Conservation (phyloP, 164 flowering plant genomes). For the Aristolochia contorta region DNA sequence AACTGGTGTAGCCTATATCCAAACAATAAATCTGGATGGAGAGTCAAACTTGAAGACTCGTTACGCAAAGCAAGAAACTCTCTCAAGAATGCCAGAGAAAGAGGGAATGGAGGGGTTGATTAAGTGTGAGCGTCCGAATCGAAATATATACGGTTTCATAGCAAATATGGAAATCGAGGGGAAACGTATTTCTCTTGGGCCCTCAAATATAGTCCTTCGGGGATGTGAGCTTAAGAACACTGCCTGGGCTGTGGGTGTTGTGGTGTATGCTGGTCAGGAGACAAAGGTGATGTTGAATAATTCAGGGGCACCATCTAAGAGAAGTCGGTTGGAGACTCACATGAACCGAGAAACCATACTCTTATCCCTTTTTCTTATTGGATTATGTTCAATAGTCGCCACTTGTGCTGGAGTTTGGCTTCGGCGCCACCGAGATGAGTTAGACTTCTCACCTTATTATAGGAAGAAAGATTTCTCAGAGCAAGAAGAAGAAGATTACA, state of each 20-base stretch:
- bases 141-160: constrained; percentile 92
- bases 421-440: constrained; percentile 49
- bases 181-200: constrained; percentile 76
- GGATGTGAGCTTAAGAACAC: constrained; percentile 98
- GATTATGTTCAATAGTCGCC: constrained; percentile 57
- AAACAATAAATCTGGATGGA: constrained; percentile 93
- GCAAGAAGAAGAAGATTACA: constrained; percentile 25
- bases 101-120: constrained; percentile 57
- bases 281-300: constrained; percentile 96
- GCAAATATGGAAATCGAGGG: constrained; percentile 89
- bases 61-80: constrained; percentile 95
- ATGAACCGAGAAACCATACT: constrained; percentile 83
- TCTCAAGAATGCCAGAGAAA: constrained; percentile 40
- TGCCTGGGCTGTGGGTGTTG: constrained; percentile 79
- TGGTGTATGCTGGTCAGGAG: constrained; percentile 79
- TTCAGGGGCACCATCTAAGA: constrained; percentile 94
- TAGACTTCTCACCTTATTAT: constrained; percentile 50
- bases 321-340: constrained; percentile 75
- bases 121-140: constrained; percentile 84
- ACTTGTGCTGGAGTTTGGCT: constrained; percentile 71
- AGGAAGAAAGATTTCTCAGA: constrained; percentile 50
- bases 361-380: constrained; percentile 64
- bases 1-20: constrained; percentile 92
- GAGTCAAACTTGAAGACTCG: constrained; percentile 94
- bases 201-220: constrained; percentile 83